Conservation (phyloP, 2,329 filamentous ascomycete genomes). For the Pestalotiopsis sp. region DNA sequence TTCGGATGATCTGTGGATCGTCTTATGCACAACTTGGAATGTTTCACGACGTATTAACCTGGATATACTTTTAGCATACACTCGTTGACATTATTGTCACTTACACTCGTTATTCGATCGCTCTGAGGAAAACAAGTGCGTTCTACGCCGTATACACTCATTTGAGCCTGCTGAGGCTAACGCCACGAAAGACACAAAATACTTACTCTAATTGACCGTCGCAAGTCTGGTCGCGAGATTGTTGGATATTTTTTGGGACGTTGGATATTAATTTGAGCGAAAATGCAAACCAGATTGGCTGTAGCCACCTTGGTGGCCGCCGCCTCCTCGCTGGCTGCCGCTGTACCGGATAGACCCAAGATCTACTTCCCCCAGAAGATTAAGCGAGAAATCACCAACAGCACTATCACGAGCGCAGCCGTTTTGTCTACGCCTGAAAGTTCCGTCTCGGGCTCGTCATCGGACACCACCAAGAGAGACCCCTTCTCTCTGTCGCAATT, state of each 20-base stretch:
- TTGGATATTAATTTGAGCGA: slow-evolving; percentile 23
- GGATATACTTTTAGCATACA: slow-evolving; percentile 29
- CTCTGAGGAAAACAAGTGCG: slow-evolving; percentile 41
- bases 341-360: slow-evolving; percentile 39
- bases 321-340: slow-evolving; percentile 35
- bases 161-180: slow-evolving; percentile 7
- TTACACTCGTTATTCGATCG: slow-evolving; percentile 46
- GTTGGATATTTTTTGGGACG: neutral
- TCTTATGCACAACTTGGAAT: slow-evolving; percentile 14
- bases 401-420: slow-evolving; percentile 31
- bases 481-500: slow-evolving; percentile 26
- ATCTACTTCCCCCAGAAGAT: slow-evolving; percentile 47
- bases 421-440: slow-evolving; percentile 22
- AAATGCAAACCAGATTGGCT: slow-evolving; percentile 32
- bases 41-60: slow-evolving; percentile 1
- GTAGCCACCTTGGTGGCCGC: slow-evolving; percentile 39
- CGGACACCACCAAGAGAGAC: slow-evolving; percentile 25
- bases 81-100: slow-evolving; percentile 48
- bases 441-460: slow-evolving; percentile 16
- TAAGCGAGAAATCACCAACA: slow-evolving; percentile 40
- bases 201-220: neutral
- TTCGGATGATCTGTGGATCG: slow-evolving; percentile 23
- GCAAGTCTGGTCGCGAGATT: neutral
- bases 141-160: neutral
- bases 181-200: neutral